Evolutionary conservation across 345 rosid species (phyloP).

Genomic region (Salix viminalis): DNA sequence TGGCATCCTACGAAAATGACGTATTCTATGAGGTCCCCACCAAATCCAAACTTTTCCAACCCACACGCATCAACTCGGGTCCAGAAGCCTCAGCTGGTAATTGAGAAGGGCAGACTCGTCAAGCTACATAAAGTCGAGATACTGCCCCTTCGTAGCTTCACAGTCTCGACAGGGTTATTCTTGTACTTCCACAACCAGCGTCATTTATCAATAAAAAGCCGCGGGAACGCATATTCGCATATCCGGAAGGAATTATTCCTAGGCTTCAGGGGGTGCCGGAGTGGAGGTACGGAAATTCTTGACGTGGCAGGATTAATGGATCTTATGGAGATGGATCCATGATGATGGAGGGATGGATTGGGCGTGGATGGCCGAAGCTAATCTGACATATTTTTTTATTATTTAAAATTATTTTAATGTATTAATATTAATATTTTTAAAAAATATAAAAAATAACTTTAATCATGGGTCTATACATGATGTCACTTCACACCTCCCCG

Average conservation of each 20-base stretch:
- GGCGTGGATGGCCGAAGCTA: neutral
- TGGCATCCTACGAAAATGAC: neutral
- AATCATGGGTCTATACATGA: no score
- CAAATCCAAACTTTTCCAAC: neutral
- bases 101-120: slow-evolving; percentile 17
- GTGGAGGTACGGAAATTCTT: neutral
- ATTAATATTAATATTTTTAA: no score
- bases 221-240: slow-evolving; percentile 44
- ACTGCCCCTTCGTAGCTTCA: neutral
- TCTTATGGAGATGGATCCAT: neutral
- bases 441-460: no score
- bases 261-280: neutral
- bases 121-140: neutral
- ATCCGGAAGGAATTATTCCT: slow-evolving; percentile 34
- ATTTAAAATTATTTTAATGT: no score
- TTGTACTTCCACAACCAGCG: slow-evolving; percentile 6
- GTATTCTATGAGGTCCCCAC: neutral
- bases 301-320: slow-evolving; percentile 11
- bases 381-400: neutral
- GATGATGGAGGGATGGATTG: neutral
- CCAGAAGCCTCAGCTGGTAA: neutral
- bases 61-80: neutral
- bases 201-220: neutral
- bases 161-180: neutral
- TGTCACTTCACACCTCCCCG: no score